Conservation (phyloP, 2,329 filamentous ascomycete species). For the Alternaria brassicae region DNA sequence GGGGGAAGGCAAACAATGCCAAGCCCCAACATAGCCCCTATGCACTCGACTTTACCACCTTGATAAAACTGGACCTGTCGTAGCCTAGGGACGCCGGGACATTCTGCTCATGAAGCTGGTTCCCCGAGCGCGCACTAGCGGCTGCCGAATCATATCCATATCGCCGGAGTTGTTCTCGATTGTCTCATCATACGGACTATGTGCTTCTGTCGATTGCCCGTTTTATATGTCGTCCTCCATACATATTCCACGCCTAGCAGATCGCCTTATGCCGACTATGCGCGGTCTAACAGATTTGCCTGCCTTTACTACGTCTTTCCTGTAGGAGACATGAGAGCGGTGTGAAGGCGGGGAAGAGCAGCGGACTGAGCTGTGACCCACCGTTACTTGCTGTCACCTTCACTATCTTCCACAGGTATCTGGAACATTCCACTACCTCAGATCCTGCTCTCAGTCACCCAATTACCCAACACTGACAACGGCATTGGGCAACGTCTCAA, state of each 20-base stretch:
- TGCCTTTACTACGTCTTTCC: not conserved
- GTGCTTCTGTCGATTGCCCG: not conserved
- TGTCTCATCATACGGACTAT: not conserved
- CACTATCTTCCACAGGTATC: not conserved
- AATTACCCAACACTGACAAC: not conserved
- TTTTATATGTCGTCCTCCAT: not conserved
- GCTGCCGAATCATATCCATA: not conserved
- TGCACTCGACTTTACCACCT: not conserved
- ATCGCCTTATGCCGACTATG: not conserved
- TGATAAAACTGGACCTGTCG: not conserved
- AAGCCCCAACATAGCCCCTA: slow-evolving; percentile 14
- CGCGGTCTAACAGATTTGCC: not conserved
- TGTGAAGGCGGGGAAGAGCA: not conserved
- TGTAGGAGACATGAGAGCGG: not conserved
- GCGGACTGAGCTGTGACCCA: not conserved
- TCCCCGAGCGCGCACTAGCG: not conserved
- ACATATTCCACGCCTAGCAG: not conserved
- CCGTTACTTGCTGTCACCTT: not conserved
- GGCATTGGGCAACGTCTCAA: not conserved
- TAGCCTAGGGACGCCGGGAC: not conserved
- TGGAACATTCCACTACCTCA: not conserved
- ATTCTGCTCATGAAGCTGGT: not conserved
- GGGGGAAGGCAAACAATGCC: slow-evolving; percentile 27
- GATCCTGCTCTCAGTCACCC: not conserved
- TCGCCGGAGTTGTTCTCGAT: too few species aligned